Evolutionary conservation across 139 green algal species (phyloP).

Genomic region (Chlorella sp.): DNA sequence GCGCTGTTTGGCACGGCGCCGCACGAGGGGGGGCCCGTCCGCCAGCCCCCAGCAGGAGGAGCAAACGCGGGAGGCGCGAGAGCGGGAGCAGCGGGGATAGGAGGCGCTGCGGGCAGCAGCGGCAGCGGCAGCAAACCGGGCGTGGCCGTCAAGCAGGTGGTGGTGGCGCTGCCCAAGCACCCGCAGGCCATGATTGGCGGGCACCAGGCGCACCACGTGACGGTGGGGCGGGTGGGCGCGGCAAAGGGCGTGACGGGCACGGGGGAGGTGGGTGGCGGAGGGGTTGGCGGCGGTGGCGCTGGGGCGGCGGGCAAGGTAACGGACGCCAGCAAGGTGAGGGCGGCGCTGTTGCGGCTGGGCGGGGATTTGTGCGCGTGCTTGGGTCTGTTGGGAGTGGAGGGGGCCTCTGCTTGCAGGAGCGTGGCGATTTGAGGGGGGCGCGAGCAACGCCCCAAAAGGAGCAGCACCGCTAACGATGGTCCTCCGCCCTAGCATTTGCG

Average conservation of each 20-base stretch:
- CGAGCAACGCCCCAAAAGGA: no score
- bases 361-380: no score
- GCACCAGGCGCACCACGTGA: slow-evolving; percentile 48
- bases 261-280: no score
- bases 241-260: not conserved
- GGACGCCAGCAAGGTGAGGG: no score
- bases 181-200: slow-evolving; percentile 45
- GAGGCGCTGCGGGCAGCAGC: no score
- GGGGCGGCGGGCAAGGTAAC: not conserved
- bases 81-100: no score
- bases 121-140: no score
- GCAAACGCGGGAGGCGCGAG: no score
- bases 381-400: no score
- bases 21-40: slow-evolving; percentile 21
- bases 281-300: not conserved
- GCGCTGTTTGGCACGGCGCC: slow-evolving; percentile 32
- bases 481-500: not conserved
- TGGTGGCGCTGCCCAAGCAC: slow-evolving; percentile 28
- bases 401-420: no score
- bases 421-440: no score
- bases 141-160: not conserved
- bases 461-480: not conserved
- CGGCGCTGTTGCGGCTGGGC: not conserved
- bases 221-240: slow-evolving; percentile 22
- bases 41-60: slow-evolving; percentile 5